Percentiles rank a stretch among this genome's conserved stretches.
Evolutionary conservation across 257 asterid genomes (phyloP).

Genomic region (Cynanchum wilfordii): DNA sequence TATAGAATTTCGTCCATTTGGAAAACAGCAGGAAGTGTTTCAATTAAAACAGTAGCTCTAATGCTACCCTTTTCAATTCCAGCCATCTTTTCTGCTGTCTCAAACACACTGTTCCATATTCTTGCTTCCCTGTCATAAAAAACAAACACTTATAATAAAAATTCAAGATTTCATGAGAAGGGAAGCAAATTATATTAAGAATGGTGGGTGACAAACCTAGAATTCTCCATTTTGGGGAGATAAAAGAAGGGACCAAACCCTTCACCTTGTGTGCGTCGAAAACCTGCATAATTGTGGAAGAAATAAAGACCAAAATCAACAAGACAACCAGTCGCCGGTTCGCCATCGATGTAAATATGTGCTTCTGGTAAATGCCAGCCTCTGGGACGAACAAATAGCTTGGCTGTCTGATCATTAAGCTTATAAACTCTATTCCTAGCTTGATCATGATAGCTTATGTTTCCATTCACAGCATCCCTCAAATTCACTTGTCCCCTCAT

Average conservation of each 20-base stretch:
- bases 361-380: slow-evolving; percentile 98
- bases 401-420: slow-evolving; percentile 69
- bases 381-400: slow-evolving; percentile 95
- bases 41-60: slow-evolving; percentile 89
- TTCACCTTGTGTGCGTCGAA: slow-evolving; percentile 61
- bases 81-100: slow-evolving; percentile 60
- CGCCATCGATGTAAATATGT: slow-evolving; percentile 86
- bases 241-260: slow-evolving; percentile 92
- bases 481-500: slow-evolving; percentile 80
- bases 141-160: not conserved
- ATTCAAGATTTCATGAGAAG: too few relatives aligned
- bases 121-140: slow-evolving; percentile 64
- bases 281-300: slow-evolving; percentile 59
- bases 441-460: slow-evolving; percentile 66
- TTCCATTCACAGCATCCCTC: slow-evolving; percentile 81
- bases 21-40: slow-evolving; percentile 94
- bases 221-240: slow-evolving; percentile 95
- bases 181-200: not conserved
- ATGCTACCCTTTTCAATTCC: slow-evolving; percentile 82
- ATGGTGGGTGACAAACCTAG: slow-evolving; percentile 44
- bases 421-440: slow-evolving; percentile 71
- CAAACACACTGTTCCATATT: slow-evolving; percentile 82
- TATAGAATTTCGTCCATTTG: slow-evolving; percentile 91
- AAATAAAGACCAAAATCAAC: slow-evolving; percentile 93
- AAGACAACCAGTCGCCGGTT: slow-evolving; percentile 76